These are phyloP conservation scores for Exophiala mesophila DNA, from an alignment of 2,329 filamentous ascomycete genomes.

Conservation along the genomic window DNA sequence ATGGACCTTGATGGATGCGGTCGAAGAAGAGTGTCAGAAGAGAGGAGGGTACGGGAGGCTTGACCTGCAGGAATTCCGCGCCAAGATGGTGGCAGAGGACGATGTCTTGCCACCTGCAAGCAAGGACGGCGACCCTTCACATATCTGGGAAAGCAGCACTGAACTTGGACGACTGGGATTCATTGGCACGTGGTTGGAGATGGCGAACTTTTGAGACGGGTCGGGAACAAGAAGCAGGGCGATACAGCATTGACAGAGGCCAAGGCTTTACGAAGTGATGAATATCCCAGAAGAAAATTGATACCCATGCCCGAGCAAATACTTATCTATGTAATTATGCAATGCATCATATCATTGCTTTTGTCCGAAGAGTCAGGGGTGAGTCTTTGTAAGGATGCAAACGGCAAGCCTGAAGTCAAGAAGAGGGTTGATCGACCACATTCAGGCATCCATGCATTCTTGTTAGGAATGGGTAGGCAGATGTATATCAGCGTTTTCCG, in stretches of 20 bases:
- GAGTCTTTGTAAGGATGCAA: too few relatives aligned
- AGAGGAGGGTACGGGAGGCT: conserved; percentile 76
- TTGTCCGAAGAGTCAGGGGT: too few relatives aligned
- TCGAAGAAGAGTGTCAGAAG: conserved; percentile 63
- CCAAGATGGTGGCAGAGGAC: conserved; percentile 62
- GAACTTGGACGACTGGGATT: conserved; percentile 44
- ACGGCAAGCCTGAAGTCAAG: too few relatives aligned
- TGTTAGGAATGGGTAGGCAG: too few relatives aligned
- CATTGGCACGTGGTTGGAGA: conserved; percentile 84
- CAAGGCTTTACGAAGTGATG: not conserved
- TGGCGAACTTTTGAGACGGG: conserved; percentile 52
- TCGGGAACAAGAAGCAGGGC: not conserved
- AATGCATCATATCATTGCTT: too few relatives aligned
- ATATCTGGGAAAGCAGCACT: conserved; percentile 22
- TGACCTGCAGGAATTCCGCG: conserved; percentile 73
- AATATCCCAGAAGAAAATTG: not conserved
- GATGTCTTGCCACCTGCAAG: conserved; percentile 7
- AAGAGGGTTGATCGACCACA: too few relatives aligned
- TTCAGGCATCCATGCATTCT: too few relatives aligned
- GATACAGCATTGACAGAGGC: not conserved
- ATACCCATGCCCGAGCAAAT: not conserved
- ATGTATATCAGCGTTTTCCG: too few relatives aligned
- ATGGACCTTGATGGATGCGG: conserved; percentile 51
- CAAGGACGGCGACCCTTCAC: conserved; percentile 6
- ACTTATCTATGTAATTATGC: not conserved